A percentile compares a stretch with the other conserved stretches of the same genome.
phyloP scores from a whole-genome alignment of 768 basidiomycete genomes.

The Termitomyces sp. region DNA sequence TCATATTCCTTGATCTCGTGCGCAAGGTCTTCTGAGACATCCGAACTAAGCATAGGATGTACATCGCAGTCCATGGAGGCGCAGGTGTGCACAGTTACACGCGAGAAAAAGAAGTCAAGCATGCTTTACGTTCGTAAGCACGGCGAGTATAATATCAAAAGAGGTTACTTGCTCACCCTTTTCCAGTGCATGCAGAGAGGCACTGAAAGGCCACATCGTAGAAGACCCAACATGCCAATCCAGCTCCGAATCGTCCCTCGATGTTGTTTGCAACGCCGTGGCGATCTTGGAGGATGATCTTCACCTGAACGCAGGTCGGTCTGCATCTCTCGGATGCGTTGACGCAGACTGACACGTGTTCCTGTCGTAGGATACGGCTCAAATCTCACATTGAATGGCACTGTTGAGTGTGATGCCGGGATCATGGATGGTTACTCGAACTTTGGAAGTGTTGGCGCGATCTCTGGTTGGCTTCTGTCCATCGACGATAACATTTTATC shows the following conservation, averaged over 20 bases:
- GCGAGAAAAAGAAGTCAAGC: constrained; percentile 49
- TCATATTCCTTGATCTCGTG: constrained; percentile 12
- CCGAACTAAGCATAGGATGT: constrained; percentile 16
- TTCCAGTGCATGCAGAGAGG: constrained; percentile 48
- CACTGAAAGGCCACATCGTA: constrained; percentile 20
- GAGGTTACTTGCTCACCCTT: neutral
- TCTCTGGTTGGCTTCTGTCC: constrained; percentile 38
- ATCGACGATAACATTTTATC: neutral
- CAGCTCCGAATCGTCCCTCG: constrained; percentile 24
- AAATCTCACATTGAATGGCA: constrained; percentile 69
- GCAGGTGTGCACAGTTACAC: constrained; percentile 58
- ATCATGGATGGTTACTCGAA: constrained; percentile 47
- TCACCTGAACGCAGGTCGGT: constrained; percentile 63
- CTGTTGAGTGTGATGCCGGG: constrained; percentile 79
- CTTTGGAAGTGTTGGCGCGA: constrained; percentile 74
- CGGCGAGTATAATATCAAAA: neutral
- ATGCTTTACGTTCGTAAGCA: constrained; percentile 49
- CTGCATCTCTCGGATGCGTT: neutral
- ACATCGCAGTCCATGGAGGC: constrained; percentile 71
- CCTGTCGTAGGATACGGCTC: constrained; percentile 58
- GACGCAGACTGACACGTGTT: neutral
- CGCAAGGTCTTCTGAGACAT: neutral
- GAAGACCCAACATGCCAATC: neutral
- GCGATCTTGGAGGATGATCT: constrained; percentile 59
- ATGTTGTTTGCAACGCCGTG: constrained; percentile 52